A percentile compares a stretch with the other conserved stretches of the same genome.
Evolutionary conservation across 2,329 filamentous ascomycete species (phyloP).

Genomic region (Claviceps digitariae): DNA sequence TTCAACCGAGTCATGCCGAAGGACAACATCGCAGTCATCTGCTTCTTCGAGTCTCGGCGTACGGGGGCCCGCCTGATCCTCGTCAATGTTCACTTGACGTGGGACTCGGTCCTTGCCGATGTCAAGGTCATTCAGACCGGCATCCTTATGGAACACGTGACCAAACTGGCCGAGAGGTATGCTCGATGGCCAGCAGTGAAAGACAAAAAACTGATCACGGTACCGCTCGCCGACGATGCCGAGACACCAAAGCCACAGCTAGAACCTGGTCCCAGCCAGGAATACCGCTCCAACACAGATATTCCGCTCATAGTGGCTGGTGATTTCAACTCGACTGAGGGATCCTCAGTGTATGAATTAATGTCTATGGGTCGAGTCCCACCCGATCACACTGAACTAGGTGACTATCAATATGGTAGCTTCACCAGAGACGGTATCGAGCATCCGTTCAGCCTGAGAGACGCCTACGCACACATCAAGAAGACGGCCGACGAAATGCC

Average conservation of each 20-base stretch:
- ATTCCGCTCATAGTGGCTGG: conserved; percentile 87
- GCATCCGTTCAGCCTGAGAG: conserved; percentile 88
- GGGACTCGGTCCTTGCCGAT: conserved; percentile 82
- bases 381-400: conserved; percentile 68
- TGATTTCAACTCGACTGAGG: conserved; percentile 84
- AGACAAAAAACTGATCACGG: conserved; percentile 55
- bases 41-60: conserved; percentile 81
- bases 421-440: conserved; percentile 87
- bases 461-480: conserved; percentile 71
- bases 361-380: conserved; percentile 67
- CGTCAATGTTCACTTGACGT: conserved; percentile 87
- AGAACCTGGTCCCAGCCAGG: conserved; percentile 66
- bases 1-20: conserved; percentile 98
- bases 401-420: conserved; percentile 74
- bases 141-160: conserved; percentile 85
- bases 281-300: conserved; percentile 74
- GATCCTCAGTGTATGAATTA: conserved; percentile 84
- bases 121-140: conserved; percentile 96
- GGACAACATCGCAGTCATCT: conserved; percentile 87
- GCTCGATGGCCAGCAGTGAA: conserved; percentile 65
- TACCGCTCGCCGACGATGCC: conserved; percentile 29
- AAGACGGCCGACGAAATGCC: conserved; percentile 72
- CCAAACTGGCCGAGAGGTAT: conserved; percentile 75
- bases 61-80: conserved; percentile 89
- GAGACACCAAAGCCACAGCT: conserved; percentile 34